A percentile compares a stretch with the other conserved stretches of the same genome.
phyloP scores from a whole-genome alignment of 352 stramenopile genomes.

The Elongisporangium prolatum region DNA sequence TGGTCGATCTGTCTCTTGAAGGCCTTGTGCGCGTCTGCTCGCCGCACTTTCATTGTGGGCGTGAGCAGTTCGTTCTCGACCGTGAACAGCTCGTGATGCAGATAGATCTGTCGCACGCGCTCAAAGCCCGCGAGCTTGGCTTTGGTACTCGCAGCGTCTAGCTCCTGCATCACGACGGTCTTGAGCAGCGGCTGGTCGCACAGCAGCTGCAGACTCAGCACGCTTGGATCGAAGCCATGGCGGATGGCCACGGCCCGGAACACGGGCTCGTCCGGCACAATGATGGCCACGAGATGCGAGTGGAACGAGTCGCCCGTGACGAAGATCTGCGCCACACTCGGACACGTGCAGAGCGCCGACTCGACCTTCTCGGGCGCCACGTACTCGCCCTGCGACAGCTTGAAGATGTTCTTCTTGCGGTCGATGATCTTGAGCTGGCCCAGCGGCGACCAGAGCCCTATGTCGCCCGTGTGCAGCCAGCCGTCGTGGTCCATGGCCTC shows the following conservation, averaged over 20 bases:
- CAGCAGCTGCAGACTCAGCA: slow-evolving; percentile 30
- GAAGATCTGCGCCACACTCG: slow-evolving; percentile 93
- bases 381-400: slow-evolving; percentile 95
- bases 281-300: slow-evolving; percentile 91
- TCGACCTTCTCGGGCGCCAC: slow-evolving; percentile 97
- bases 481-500: slow-evolving; percentile 90
- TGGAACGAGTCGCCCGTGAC: slow-evolving; percentile 96
- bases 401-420: slow-evolving; percentile 94
- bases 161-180: slow-evolving; percentile 37
- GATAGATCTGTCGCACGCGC: slow-evolving; percentile 86
- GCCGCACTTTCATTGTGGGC: slow-evolving; percentile 97
- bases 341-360: slow-evolving; percentile 87
- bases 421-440: slow-evolving; percentile 90
- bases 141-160: slow-evolving; percentile 44
- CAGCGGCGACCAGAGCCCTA: slow-evolving; percentile 92
- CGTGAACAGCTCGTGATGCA: slow-evolving; percentile 89
- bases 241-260: slow-evolving; percentile 28
- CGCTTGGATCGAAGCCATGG: slow-evolving; percentile 19
- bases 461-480: slow-evolving; percentile 97
- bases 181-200: slow-evolving; percentile 45
- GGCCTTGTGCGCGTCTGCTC: slow-evolving; percentile 49
- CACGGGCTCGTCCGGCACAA: slow-evolving; percentile 77
- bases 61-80: slow-evolving; percentile 94
- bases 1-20: slow-evolving; percentile 70
- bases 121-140: slow-evolving; percentile 91